Conservation (phyloP, 2,329 filamentous ascomycete genomes). For the Fusarium torulosum region DNA sequence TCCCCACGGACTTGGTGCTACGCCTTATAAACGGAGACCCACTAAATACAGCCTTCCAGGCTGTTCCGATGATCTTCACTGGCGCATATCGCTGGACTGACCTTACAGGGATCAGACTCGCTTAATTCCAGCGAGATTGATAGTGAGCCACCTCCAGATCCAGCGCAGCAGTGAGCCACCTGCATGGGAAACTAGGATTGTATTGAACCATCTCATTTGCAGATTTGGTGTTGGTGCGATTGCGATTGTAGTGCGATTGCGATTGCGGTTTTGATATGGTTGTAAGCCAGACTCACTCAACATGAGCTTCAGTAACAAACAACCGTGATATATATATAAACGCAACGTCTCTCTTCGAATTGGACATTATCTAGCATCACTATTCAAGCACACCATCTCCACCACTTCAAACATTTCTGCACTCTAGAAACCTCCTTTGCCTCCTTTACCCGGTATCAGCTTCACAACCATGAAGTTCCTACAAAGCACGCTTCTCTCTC, state of each 20-base stretch:
- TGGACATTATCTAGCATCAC: background rate
- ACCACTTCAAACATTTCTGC: fast-evolving
- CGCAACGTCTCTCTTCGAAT: background rate
- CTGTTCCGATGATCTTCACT: background rate
- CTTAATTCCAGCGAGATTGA: background rate
- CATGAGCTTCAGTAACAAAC: background rate
- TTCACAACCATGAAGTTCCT: background rate
- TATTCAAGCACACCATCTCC: background rate
- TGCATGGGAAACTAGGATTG: no score
- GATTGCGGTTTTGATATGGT: background rate
- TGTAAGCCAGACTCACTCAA: background rate
- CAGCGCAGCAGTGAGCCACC: background rate
- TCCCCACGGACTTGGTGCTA: constrained; percentile 4
- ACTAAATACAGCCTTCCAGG: background rate
- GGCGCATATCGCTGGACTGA: background rate
- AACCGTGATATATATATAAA: background rate
- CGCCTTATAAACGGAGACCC: background rate
- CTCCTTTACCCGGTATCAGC: no score
- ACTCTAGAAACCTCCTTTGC: fast-evolving
- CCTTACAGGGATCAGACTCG: background rate
- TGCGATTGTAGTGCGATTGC: background rate
- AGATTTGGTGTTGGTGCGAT: background rate
- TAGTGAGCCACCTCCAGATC: background rate
- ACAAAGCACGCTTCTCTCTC: fast-evolving
- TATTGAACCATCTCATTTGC: background rate